These are phyloP conservation scores for Fusarium falciforme DNA, from an alignment of 2,329 filamentous ascomycete genomes.

Conservation along the genomic window DNA sequence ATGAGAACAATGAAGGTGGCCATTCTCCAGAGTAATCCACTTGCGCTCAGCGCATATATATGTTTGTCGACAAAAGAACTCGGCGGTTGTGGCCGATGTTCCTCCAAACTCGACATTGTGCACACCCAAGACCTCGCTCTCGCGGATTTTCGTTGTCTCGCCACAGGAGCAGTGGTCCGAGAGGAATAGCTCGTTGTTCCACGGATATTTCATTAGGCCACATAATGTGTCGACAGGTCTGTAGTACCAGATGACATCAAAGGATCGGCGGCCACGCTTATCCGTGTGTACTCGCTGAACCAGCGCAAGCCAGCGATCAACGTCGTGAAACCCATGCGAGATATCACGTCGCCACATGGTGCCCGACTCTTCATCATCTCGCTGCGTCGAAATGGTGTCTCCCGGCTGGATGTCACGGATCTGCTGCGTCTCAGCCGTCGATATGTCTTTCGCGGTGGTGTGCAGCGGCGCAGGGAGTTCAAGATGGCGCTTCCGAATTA, in stretches of 20 bases:
- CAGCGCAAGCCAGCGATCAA: conserved; percentile 76
- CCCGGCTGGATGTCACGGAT: conserved; percentile 54
- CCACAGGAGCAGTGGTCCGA: conserved; percentile 81
- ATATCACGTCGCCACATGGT: conserved; percentile 67
- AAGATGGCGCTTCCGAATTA: conserved; percentile 45
- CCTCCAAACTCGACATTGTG: conserved; percentile 70
- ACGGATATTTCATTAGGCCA: conserved; percentile 74
- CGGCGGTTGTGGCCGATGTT: conserved; percentile 56
- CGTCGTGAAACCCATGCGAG: conserved; percentile 54
- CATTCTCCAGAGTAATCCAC: conserved; percentile 68
- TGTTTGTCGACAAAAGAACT: conserved; percentile 78
- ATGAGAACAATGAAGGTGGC: conserved; percentile 67
- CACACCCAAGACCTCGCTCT: conserved; percentile 66
- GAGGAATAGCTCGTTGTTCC: conserved; percentile 79
- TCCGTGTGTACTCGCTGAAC: conserved; percentile 67
- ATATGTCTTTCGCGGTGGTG: conserved; percentile 34
- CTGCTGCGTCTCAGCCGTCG: conserved; percentile 35
- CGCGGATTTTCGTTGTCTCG: conserved; percentile 58
- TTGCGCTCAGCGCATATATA: conserved; percentile 70
- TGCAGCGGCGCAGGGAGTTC: conserved; percentile 43
- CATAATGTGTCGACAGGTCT: conserved; percentile 77
- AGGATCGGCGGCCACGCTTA: conserved; percentile 52
- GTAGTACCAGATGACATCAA: conserved; percentile 82
- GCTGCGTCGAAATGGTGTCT: conserved; percentile 61
- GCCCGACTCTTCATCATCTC: conserved; percentile 57